Conservation (phyloP, 2,329 filamentous ascomycete genomes). For the Cladosporium sp. region DNA sequence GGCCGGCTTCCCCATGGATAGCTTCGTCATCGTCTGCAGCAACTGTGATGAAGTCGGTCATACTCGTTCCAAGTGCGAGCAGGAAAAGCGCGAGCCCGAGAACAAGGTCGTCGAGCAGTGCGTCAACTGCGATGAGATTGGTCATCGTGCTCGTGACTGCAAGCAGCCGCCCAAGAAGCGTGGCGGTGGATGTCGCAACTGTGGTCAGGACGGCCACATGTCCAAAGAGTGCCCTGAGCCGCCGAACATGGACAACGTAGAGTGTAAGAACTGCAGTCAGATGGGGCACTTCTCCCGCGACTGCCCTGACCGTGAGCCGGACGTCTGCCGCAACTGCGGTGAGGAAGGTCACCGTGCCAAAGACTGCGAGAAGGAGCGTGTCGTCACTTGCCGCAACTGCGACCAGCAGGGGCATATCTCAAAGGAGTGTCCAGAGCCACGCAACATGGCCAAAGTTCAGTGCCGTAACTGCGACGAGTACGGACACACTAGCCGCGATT, state of each 20-base stretch:
- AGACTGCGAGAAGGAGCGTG: constrained; percentile 33
- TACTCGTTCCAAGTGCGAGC: constrained; percentile 41
- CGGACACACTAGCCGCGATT: constrained; percentile 23
- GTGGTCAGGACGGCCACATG: constrained; percentile 27
- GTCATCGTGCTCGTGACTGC: constrained; percentile 60
- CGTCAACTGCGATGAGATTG: constrained; percentile 48
- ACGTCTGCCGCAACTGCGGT: constrained; percentile 34
- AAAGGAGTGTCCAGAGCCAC: constrained; percentile 60
- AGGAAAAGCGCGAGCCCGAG: constrained; percentile 41
- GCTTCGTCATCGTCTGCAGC: constrained; percentile 46
- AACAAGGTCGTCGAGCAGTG: constrained; percentile 39
- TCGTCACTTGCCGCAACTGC: constrained; percentile 35
- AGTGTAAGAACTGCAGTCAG: constrained; percentile 43
- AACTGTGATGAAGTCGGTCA: constrained; percentile 53
- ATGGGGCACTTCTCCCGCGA: constrained; percentile 33
- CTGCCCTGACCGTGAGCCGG: constrained; percentile 27
- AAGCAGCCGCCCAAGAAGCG: constrained; percentile 47
- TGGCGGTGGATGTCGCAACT: constrained; percentile 38
- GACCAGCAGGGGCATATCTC: constrained; percentile 55
- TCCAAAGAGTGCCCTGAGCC: constrained; percentile 40
- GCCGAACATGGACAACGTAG: constrained; percentile 29
- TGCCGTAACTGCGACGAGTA: constrained; percentile 44
- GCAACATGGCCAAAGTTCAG: constrained; percentile 47
- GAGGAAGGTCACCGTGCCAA: constrained; percentile 29
- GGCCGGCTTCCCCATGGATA: constrained; percentile 49